phyloP scores from a whole-genome alignment of 257 asterid species.

The Henckelia pumila region DNA sequence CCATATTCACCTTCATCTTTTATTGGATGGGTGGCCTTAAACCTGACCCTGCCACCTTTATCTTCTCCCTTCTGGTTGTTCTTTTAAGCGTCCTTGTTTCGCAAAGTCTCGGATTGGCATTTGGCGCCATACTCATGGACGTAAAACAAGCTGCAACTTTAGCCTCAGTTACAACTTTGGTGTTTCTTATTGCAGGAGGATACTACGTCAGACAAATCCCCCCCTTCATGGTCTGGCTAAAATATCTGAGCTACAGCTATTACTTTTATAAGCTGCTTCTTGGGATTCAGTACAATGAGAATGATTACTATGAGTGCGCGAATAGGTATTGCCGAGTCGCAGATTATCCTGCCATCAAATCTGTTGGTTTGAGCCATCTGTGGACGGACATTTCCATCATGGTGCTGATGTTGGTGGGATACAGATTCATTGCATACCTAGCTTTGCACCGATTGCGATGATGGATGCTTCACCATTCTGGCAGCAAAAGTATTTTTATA shows the following conservation, averaged over 20 bases:
- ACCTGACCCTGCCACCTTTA: slow-evolving; percentile 69
- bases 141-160: slow-evolving; percentile 93
- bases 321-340: slow-evolving; percentile 69
- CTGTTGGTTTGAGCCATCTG: slow-evolving; percentile 65
- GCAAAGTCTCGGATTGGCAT: slow-evolving; percentile 83
- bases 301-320: slow-evolving; percentile 73
- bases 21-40: slow-evolving; percentile 99
- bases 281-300: slow-evolving; percentile 69
- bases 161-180: slow-evolving; percentile 89
- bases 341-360: slow-evolving; percentile 67
- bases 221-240: slow-evolving; percentile 75
- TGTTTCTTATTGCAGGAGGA: slow-evolving; percentile 93
- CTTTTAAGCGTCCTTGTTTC: slow-evolving; percentile 92
- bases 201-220: slow-evolving; percentile 90
- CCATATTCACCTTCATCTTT: slow-evolving; percentile 82
- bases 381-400: slow-evolving; percentile 65
- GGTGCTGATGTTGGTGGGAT: slow-evolving; percentile 79
- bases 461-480: slow-evolving; percentile 22
- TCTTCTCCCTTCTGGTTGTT: slow-evolving; percentile 79
- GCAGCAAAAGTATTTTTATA: slow-evolving; percentile 27
- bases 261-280: slow-evolving; percentile 81
- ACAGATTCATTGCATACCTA: slow-evolving; percentile 73
- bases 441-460: slow-evolving; percentile 70
- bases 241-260: slow-evolving; percentile 85
- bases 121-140: slow-evolving; percentile 96